A percentile compares a stretch with the other conserved stretches of the same genome.
Conservation (phyloP, 192 early-diverging fungal genomes). For the Mortierella hygrophila region DNA sequence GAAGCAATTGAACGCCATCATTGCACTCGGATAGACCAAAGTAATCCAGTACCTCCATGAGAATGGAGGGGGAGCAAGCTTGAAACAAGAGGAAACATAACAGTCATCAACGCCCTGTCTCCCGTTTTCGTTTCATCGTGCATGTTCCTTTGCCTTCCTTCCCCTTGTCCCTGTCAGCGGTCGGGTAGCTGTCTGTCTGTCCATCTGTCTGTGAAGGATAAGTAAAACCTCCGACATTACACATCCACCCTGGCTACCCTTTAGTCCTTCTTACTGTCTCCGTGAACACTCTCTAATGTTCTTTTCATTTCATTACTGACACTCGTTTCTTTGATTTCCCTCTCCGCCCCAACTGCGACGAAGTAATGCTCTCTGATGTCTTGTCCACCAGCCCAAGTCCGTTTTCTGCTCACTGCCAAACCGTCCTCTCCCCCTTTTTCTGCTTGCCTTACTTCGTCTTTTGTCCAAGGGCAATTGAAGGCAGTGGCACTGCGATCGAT, state of each 20-base stretch:
- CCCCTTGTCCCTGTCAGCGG: background rate
- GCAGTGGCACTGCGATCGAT: background rate
- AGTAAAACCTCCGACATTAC: background rate
- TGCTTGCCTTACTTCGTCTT: background rate
- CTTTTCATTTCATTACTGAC: background rate
- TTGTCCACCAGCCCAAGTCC: background rate
- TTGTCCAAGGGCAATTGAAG: background rate
- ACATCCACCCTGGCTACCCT: background rate
- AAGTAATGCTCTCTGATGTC: no score
- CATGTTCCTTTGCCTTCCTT: background rate
- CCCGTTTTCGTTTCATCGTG: slow-evolving; percentile 3
- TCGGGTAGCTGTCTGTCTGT: no score
- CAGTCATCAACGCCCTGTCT: background rate
- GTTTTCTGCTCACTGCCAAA: no score
- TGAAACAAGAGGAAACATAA: background rate
- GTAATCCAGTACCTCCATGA: background rate
- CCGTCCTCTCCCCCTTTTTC: no score
- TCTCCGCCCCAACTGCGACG: background rate
- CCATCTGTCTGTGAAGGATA: no score
- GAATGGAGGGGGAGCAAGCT: background rate
- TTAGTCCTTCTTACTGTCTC: background rate
- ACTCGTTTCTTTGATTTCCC: background rate
- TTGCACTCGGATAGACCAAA: background rate
- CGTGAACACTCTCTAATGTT: background rate
- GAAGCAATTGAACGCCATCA: background rate